These are phyloP conservation scores for Podaxis sp. DNA, from an alignment of 768 basidiomycete species.

Conservation along the genomic window DNA sequence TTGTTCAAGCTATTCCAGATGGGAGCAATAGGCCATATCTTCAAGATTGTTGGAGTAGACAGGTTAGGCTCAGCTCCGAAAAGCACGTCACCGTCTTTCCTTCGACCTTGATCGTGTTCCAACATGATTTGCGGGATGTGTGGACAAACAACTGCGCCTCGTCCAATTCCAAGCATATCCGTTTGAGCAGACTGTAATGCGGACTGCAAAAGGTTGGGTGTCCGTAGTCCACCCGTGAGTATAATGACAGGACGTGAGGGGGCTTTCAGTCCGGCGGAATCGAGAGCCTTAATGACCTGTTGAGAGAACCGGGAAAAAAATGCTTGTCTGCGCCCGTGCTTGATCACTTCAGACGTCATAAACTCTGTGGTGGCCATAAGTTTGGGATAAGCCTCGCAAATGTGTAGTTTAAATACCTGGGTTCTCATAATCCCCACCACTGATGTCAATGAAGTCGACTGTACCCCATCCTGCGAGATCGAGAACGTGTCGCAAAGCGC, in stretches of 20 bases:
- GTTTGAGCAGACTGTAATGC: conserved; percentile 55
- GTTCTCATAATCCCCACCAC: conserved; percentile 81
- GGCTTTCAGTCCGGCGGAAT: conserved; percentile 15
- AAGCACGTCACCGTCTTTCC: conserved; percentile 19
- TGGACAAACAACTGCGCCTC: conserved; percentile 61
- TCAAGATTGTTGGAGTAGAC: conserved; percentile 15
- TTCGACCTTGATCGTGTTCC: conserved; percentile 17
- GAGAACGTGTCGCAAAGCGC: conserved; percentile 57
- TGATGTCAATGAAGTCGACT: conserved; percentile 85
- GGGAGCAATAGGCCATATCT: conserved; percentile 19
- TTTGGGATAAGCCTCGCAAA: neutral
- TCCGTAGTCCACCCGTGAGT: conserved; percentile 76
- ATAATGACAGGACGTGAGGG: conserved; percentile 54
- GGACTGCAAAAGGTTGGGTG: conserved; percentile 47
- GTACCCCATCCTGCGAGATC: conserved; percentile 58
- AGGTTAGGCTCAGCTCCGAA: conserved; percentile 38
- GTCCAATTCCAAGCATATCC: conserved; percentile 74
- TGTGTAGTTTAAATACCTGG: conserved; percentile 41
- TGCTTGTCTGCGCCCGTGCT: conserved; percentile 51
- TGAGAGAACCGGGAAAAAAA: conserved; percentile 70
- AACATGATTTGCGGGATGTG: conserved; percentile 44
- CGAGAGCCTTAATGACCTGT: conserved; percentile 43
- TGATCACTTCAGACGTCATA: conserved; percentile 21
- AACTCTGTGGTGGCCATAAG: conserved; percentile 34
- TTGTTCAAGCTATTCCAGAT: conserved; percentile 33